Percentiles rank a stretch among this genome's conserved stretches.
phyloP scores from a whole-genome alignment of 495 filamentous ascomycete genomes.

The Copromyces sp. region DNA sequence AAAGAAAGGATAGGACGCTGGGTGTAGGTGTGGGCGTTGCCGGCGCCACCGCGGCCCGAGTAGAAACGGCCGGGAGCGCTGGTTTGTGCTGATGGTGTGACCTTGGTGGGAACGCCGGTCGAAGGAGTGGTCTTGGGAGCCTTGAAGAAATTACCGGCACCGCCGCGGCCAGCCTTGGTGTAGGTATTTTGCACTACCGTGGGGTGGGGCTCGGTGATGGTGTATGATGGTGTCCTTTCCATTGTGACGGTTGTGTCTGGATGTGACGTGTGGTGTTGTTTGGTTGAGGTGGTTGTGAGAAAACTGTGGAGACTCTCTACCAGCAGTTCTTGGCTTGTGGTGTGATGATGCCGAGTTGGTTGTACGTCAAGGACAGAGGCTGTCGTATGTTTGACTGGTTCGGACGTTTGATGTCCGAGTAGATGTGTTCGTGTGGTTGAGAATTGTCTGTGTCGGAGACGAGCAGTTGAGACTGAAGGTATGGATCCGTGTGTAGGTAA shows the following conservation, averaged over 20 bases:
- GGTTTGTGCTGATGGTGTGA: conserved; percentile 4
- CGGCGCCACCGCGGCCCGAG: conserved; percentile 80
- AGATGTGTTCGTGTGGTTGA: background rate
- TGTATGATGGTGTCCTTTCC: conserved; percentile 36
- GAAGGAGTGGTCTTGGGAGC: conserved; percentile 49
- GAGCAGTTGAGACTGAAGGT: background rate
- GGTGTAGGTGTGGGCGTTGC: conserved; percentile 62
- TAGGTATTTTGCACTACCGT: conserved; percentile 52
- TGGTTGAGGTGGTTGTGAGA: conserved; percentile 2
- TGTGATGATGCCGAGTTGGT: background rate
- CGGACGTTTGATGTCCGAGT: background rate
- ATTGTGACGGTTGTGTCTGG: conserved; percentile 22
- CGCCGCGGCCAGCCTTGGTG: conserved; percentile 75
- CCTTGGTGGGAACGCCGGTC: conserved; percentile 24
- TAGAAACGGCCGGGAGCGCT: conserved; percentile 49
- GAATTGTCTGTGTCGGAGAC: background rate
- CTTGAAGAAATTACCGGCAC: conserved; percentile 77
- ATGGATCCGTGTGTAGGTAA: background rate
- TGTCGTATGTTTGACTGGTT: background rate
- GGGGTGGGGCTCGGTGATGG: conserved; percentile 73
- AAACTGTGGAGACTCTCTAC: background rate
- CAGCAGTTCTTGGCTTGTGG: background rate
- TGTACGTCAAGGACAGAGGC: background rate
- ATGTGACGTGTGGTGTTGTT: conserved; percentile 12
- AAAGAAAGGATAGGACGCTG: conserved; percentile 73